phyloP scores from a whole-genome alignment of 2,329 filamentous ascomycete species.

The Coniochaeta ligniaria region DNA sequence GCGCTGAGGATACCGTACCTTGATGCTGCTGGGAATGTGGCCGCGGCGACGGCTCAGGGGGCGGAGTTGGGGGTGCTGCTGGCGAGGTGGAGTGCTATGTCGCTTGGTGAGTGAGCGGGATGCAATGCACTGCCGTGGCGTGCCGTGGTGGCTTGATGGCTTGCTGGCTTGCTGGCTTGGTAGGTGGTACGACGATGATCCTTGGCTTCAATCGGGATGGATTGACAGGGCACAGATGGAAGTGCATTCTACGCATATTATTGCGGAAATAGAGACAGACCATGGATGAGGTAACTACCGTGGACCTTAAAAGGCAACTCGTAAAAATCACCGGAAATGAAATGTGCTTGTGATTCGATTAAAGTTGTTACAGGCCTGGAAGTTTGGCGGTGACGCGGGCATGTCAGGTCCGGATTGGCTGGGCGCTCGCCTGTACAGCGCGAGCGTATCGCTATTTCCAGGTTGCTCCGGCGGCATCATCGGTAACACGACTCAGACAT shows the following conservation, averaged over 20 bases:
- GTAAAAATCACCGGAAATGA: neutral
- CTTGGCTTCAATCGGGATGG: no score
- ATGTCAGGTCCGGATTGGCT: neutral
- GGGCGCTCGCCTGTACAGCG: neutral
- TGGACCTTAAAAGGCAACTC: neutral
- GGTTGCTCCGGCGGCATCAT: neutral
- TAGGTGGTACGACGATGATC: no score
- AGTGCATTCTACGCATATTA: no score
- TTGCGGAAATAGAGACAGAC: no score
- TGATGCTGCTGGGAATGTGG: neutral
- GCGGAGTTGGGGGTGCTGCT: neutral
- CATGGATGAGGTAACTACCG: no score
- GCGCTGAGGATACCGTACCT: conserved; percentile 1
- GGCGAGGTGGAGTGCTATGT: neutral
- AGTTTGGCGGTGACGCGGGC: neutral
- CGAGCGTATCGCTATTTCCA: neutral
- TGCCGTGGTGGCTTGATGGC: no score
- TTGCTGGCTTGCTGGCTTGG: no score
- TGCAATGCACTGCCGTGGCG: neutral
- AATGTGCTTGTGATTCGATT: neutral
- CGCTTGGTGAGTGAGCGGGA: neutral
- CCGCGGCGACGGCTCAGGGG: neutral
- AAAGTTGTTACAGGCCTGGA: neutral
- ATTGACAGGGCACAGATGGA: no score
- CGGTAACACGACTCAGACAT: neutral